These are phyloP conservation scores for Aspergillus candidus DNA, from an alignment of 2,329 filamentous ascomycete species.

Conservation along the genomic window DNA sequence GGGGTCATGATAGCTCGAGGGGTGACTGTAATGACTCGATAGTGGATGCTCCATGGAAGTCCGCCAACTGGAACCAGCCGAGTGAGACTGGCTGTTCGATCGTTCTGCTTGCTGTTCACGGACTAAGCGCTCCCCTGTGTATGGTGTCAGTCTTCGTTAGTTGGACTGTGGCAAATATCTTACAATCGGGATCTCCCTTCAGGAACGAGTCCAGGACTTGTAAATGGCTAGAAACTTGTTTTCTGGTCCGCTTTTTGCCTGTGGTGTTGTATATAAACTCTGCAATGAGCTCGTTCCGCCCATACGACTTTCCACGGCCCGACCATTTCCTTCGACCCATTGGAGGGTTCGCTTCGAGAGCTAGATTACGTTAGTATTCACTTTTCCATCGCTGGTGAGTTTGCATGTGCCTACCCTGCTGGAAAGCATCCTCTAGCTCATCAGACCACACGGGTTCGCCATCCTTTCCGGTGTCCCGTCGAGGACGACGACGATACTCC, in stretches of 20 bases:
- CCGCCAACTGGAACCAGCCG: conserved; percentile 28
- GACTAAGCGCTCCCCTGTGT: conserved; percentile 34
- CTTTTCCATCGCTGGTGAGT: background rate
- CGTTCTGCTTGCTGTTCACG: conserved; percentile 31
- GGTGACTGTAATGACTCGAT: conserved; percentile 26
- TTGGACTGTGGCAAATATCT: conserved; percentile 15
- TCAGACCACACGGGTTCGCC: conserved; percentile 43
- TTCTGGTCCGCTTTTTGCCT: conserved; percentile 48
- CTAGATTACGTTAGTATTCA: conserved; percentile 23
- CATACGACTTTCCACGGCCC: conserved; percentile 48
- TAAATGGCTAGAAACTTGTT: conserved; percentile 60
- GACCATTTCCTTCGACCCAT: conserved; percentile 53
- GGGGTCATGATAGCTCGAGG: conserved; percentile 26
- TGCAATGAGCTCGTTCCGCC: conserved; percentile 57
- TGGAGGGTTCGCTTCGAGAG: conserved; percentile 50
- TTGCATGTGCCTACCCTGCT: conserved; percentile 34
- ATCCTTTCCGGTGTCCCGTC: conserved; percentile 39
- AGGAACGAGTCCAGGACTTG: conserved; percentile 56
- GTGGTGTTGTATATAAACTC: conserved; percentile 53
- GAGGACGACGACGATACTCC: conserved; percentile 39
- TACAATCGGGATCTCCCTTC: conserved; percentile 48
- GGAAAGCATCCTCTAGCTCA: conserved; percentile 43
- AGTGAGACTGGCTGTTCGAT: conserved; percentile 27
- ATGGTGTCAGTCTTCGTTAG: background rate
- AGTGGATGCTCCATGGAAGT: conserved; percentile 28